Evolutionary conservation across 192 early-diverging fungal species (phyloP).

Genomic region (Chytriomyces confervae): DNA sequence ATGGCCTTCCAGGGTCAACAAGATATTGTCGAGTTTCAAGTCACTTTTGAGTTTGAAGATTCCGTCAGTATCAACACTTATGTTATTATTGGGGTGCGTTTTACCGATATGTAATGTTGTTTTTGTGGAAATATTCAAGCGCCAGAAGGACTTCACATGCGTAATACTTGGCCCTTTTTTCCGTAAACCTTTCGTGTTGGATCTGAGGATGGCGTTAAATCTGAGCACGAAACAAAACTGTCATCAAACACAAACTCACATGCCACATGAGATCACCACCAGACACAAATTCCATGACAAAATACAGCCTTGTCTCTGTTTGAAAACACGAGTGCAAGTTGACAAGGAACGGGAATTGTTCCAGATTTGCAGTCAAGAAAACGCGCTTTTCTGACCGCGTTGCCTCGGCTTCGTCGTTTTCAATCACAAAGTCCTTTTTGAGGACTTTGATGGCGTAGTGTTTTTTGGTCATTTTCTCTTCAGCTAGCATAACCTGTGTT

Average conservation of each 20-base stretch:
- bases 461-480: constrained; percentile 81
- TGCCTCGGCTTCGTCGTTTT: constrained; percentile 96
- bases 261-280: constrained; percentile 99
- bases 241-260: not conserved
- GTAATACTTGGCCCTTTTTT: constrained; percentile 94
- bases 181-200: constrained; percentile 88
- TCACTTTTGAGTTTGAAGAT: constrained; percentile 60
- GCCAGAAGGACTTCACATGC: constrained; percentile 94
- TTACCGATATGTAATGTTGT: constrained; percentile 87
- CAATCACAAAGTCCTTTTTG: constrained; percentile 97
- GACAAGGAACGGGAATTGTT: constrained; percentile 93
- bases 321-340: constrained; percentile 97
- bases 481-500: constrained; percentile 86
- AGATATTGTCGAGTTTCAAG: constrained; percentile 96
- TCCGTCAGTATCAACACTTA: not conserved
- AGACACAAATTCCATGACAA: constrained; percentile 97
- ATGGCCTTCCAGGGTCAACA: constrained; percentile 89
- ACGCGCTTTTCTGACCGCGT: constrained; percentile 94
- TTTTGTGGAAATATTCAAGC: constrained; percentile 93
- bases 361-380: constrained; percentile 87
- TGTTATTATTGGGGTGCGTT: not conserved
- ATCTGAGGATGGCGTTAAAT: constrained; percentile 44
- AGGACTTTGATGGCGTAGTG: constrained; percentile 97
- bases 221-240: too few species aligned
- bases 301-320: constrained; percentile 92